phyloP scores from a whole-genome alignment of 2,329 filamentous ascomycete species.

The Venturia nashicola region DNA sequence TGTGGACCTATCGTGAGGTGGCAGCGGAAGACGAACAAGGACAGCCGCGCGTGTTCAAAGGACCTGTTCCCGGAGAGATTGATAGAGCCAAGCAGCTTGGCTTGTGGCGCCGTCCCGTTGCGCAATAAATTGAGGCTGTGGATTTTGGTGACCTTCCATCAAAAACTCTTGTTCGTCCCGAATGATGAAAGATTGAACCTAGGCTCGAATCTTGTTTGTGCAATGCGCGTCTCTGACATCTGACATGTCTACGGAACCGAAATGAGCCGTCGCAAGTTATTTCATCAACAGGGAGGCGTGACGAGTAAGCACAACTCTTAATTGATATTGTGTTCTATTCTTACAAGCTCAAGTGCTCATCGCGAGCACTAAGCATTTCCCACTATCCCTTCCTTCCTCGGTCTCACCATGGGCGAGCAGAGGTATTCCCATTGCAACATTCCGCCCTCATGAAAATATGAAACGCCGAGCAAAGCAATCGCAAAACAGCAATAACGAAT shows the following conservation, averaged over 20 bases:
- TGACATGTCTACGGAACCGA: not conserved
- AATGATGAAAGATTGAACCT: not conserved
- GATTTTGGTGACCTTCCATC: not conserved
- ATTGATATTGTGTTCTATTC: not conserved
- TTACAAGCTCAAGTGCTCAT: not conserved
- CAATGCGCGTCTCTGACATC: not conserved
- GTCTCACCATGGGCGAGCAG: not conserved
- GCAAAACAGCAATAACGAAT: not conserved
- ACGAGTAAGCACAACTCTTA: not conserved
- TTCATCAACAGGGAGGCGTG: too few species aligned
- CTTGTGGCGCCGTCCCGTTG: not conserved
- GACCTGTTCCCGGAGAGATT: not conserved
- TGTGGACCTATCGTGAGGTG: not conserved
- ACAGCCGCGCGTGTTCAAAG: not conserved
- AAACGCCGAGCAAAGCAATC: not conserved
- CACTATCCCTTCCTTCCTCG: not conserved
- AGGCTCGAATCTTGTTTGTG: not conserved
- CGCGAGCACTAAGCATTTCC: not conserved
- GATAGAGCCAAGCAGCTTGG: not conserved
- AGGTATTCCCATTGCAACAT: not conserved
- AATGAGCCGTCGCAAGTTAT: not conserved
- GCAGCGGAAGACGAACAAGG: not conserved
- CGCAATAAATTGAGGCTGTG: not conserved
- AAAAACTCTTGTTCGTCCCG: not conserved
- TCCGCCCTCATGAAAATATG: not conserved